Evolutionary conservation across 495 filamentous ascomycete genomes (phyloP).

Genomic region (Neurospora tetrasperma): DNA sequence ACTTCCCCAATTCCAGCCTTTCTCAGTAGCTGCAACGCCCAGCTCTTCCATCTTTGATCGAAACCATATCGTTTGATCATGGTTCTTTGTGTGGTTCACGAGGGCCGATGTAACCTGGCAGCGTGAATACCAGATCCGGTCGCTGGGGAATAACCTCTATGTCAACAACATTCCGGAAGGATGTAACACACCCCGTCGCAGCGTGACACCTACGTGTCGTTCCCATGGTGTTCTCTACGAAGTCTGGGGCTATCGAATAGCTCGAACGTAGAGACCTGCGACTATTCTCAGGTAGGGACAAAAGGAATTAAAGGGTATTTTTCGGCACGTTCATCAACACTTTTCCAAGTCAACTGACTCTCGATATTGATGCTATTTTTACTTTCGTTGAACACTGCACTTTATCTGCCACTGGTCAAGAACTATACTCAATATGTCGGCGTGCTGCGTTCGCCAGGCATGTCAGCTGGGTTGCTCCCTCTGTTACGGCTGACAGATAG

Average conservation of each 20-base stretch:
- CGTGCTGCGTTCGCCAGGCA: background rate
- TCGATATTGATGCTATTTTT: background rate
- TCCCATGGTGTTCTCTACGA: background rate
- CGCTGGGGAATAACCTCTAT: background rate
- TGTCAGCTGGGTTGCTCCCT: background rate
- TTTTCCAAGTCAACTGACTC: background rate
- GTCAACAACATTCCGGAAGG: conserved; percentile 1
- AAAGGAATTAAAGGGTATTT: background rate
- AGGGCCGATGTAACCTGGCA: conserved; percentile 7
- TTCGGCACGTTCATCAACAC: background rate
- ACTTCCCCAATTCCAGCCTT: conserved; percentile 15
- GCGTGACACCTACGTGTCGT: background rate
- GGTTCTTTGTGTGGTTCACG: conserved; percentile 3
- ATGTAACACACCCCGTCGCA: conserved; percentile 1
- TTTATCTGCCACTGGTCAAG: background rate
- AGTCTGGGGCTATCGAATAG: background rate
- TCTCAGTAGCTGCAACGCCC: conserved; percentile 1
- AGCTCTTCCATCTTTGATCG: conserved; percentile 7
- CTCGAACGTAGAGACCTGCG: background rate
- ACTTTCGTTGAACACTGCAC: background rate
- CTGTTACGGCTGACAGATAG: background rate
- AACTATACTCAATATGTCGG: background rate
- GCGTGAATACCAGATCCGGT: conserved; percentile 9
- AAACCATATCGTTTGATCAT: conserved; percentile 12
- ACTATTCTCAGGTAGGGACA: background rate